Percentiles rank a stretch among this genome's conserved stretches.
phyloP scores from a whole-genome alignment of 306 rosid species.

The Prunus salicina region DNA sequence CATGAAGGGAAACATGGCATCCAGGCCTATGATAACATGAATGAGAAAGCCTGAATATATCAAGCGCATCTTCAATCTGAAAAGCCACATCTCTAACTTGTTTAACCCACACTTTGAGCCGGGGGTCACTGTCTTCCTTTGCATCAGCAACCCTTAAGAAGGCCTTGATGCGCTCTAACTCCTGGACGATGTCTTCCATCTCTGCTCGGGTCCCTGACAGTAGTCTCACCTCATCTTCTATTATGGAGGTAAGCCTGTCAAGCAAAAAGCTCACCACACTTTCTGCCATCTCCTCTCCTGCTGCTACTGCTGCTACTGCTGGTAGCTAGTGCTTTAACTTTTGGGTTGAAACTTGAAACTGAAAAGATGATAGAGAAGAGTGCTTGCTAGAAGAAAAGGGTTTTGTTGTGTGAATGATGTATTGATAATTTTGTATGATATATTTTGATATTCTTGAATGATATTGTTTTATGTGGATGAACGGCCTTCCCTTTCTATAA shows the following conservation, averaged over 20 bases:
- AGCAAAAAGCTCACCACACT: constrained; percentile 34
- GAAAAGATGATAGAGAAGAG: neutral
- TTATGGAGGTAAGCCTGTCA: constrained; percentile 24
- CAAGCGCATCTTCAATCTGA: constrained; percentile 37
- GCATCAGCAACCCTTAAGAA: constrained; percentile 30
- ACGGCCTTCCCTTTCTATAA: too few relatives aligned
- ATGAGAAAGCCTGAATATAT: constrained; percentile 14
- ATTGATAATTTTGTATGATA: neutral
- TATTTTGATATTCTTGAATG: neutral
- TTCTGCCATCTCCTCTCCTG: constrained; percentile 41
- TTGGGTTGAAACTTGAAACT: neutral
- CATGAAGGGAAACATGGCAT: neutral
- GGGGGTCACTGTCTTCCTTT: constrained; percentile 16
- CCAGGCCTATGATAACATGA: neutral
- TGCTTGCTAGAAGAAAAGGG: neutral
- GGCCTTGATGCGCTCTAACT: constrained; percentile 24
- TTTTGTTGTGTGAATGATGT: neutral
- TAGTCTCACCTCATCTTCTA: constrained; percentile 38
- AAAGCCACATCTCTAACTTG: constrained; percentile 28
- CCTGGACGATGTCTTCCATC: constrained; percentile 1
- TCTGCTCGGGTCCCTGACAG: constrained; percentile 27
- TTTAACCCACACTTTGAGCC: constrained; percentile 24
- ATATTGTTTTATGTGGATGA: too few relatives aligned
- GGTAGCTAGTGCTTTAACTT: neutral
- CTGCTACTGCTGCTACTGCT: neutral